Evolutionary conservation across 345 rosid genomes (phyloP).

Genomic region (Eucalyptus decipiens): DNA sequence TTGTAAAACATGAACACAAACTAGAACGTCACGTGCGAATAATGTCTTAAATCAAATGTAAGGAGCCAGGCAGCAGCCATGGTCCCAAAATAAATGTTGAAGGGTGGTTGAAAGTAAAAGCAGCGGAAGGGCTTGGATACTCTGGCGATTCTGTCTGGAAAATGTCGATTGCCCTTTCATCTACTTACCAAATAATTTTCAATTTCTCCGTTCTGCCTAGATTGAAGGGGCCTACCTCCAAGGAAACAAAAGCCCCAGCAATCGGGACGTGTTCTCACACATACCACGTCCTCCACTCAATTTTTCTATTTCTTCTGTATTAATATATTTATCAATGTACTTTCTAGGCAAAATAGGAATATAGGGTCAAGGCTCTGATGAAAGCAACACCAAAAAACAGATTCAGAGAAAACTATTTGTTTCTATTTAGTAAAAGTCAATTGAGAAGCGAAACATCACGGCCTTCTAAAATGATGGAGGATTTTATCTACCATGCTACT

Average conservation of each 20-base stretch:
- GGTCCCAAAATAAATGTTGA: neutral
- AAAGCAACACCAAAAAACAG: neutral
- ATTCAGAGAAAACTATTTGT: neutral
- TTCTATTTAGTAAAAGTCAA: neutral
- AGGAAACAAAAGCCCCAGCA: constrained; percentile 9
- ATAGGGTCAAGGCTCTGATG: neutral
- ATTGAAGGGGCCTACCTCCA: constrained; percentile 4
- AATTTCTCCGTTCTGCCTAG: neutral
- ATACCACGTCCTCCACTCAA: neutral
- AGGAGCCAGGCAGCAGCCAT: neutral
- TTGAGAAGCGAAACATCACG: neutral
- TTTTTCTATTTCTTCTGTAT: neutral
- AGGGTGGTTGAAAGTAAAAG: neutral
- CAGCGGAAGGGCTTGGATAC: neutral
- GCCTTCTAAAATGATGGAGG: neutral
- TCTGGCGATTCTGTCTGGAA: neutral
- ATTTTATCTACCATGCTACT: neutral
- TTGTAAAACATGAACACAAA: neutral
- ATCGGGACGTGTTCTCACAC: constrained; percentile 8
- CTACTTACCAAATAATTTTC: too few species aligned
- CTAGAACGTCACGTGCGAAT: neutral
- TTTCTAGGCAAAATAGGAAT: too few species aligned
- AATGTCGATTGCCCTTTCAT: neutral
- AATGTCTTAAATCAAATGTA: neutral
- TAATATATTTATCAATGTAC: too few species aligned